Evolutionary conservation across 768 basidiomycete species (phyloP), one percentile per base, ranked within the genome.

Genomic region (Paxillus ammoniavirescens): DNA sequence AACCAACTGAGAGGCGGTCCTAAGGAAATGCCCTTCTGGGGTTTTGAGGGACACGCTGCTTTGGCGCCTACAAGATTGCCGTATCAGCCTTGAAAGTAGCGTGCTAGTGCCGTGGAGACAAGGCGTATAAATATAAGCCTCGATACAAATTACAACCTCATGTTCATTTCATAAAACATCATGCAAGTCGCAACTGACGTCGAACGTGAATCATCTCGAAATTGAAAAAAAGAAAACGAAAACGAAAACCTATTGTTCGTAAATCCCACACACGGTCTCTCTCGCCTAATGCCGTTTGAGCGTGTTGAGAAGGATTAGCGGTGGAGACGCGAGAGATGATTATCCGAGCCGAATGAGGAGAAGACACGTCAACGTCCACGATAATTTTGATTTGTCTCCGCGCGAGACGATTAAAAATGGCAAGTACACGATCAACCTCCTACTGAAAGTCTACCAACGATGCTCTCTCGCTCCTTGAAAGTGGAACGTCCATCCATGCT

Each of bases 71-170:
- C 9, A 0, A 42, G 18, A 33, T 15, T 36, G 46, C 48, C 18
- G 42, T 43, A 47, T 47, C 46, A 12, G 9, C 31, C 31, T 33
- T 9, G 15, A 21, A 44, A 51, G 40, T 9, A 10, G 30, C 41
- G 28, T 50, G 40, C 46, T 40, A 42, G 28, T 50, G 40, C 46
- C 49, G 49, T 50, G 49, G 40, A 50, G 40, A 50, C 41, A 42
- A 42, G 15, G 17, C 42, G 17, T 17, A 47, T n/a, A 47, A 47
- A 50, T 42, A 50, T 50, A 51, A 43, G 17, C 41, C 31, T 47
- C 33, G 46, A 21, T 23, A 15, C 13, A 3, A n/a, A 21, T 21
- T 21, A 1, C 21, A 3, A 21, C 21, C 21, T 21, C 21, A 21
- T 3, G 21, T 21, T 3, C 21, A 21, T 21, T 3, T 21, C 21